These are phyloP conservation scores for Vachellia pachyceras DNA, from an alignment of 306 rosid species.

Conservation along the genomic window DNA sequence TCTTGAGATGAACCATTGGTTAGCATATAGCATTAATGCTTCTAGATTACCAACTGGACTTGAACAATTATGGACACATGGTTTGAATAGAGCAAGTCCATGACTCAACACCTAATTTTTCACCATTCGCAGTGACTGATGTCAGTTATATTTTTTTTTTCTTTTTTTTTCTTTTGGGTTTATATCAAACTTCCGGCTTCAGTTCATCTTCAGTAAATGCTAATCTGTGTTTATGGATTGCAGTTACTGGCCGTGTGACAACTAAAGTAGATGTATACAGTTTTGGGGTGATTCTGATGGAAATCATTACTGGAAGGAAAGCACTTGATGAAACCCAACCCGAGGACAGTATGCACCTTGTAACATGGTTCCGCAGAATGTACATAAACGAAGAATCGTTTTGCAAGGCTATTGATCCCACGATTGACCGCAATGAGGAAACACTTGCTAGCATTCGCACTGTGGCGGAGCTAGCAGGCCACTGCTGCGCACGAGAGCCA, in stretches of 20 bases:
- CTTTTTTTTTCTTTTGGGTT: neutral
- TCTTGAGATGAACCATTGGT: neutral
- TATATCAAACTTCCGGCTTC: neutral
- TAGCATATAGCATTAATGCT: neutral
- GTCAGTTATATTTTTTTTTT: neutral
- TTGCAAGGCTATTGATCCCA: slow-evolving; percentile 77
- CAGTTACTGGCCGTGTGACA: slow-evolving; percentile 95
- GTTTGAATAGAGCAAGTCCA: neutral
- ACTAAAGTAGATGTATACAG: slow-evolving; percentile 89
- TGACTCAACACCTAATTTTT: neutral
- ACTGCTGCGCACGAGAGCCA: slow-evolving; percentile 90
- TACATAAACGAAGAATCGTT: slow-evolving; percentile 71
- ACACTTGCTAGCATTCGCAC: slow-evolving; percentile 73
- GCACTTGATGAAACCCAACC: slow-evolving; percentile 92
- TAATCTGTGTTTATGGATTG: slow-evolving; percentile 31
- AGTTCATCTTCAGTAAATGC: neutral
- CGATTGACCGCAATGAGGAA: slow-evolving; percentile 73
- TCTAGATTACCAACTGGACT: neutral
- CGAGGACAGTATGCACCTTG: slow-evolving; percentile 97
- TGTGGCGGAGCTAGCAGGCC: slow-evolving; percentile 87
- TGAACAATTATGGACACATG: neutral
- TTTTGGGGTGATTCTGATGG: slow-evolving; percentile 96
- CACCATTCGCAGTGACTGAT: neutral
- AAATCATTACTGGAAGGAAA: slow-evolving; percentile 79
- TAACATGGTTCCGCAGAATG: slow-evolving; percentile 79